These are phyloP conservation scores for Parmelia sp. DNA, from an alignment of 495 filamentous ascomycete genomes.

Conservation along the genomic window DNA sequence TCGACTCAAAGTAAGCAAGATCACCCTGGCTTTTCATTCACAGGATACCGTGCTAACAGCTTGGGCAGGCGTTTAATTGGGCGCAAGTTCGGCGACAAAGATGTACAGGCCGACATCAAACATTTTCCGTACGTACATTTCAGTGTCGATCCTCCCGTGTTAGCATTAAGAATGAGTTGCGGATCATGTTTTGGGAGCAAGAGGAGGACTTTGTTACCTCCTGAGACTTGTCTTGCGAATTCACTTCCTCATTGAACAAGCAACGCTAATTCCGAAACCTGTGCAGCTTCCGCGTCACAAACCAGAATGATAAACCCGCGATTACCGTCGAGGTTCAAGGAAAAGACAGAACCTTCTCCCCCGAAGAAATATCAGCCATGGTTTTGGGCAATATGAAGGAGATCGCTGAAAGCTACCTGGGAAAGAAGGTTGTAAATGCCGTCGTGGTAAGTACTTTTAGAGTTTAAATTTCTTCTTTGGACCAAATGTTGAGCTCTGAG, in stretches of 20 bases:
- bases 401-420: conserved; percentile 86
- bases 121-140: too few species aligned
- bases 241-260: too few species aligned
- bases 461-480: too few species aligned
- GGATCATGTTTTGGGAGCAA: too few species aligned
- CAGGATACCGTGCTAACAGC: not conserved
- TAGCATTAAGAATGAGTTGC: too few species aligned
- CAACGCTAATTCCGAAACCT: too few species aligned
- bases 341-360: conserved; percentile 68
- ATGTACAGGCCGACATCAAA: conserved; percentile 78
- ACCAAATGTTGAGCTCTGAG: too few species aligned
- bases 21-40: not conserved
- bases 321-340: conserved; percentile 74
- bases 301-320: conserved; percentile 75
- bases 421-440: conserved; percentile 63
- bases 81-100: conserved; percentile 81
- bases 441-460: too few species aligned
- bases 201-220: too few species aligned
- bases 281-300: conserved; percentile 74
- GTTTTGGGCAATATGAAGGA: conserved; percentile 96
- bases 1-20: conserved; percentile 62
- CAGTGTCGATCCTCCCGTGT: too few species aligned
- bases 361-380: conserved; percentile 84
- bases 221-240: too few species aligned
- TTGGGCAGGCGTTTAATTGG: conserved; percentile 61